phyloP scores from a whole-genome alignment of 139 green algal species.

The Nannochloris sp. region DNA sequence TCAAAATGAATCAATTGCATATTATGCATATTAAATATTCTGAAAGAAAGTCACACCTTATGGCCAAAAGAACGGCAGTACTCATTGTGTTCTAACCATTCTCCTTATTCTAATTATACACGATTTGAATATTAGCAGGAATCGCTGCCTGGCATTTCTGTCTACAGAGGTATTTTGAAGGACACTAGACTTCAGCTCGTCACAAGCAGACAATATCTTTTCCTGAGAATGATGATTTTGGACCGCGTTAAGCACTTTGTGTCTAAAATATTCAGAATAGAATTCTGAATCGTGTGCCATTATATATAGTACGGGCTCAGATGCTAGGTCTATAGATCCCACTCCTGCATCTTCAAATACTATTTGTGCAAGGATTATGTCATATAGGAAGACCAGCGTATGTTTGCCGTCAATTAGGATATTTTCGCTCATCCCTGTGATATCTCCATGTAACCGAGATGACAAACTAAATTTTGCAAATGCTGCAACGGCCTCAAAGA shows the following conservation, averaged over 20 bases:
- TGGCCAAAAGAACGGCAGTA: too few relatives aligned
- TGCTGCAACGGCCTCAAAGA: slow-evolving; percentile 30
- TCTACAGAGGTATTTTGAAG: too few relatives aligned
- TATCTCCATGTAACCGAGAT: slow-evolving; percentile 1
- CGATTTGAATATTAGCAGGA: too few relatives aligned
- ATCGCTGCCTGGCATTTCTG: too few relatives aligned
- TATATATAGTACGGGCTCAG: slow-evolving; percentile 51
- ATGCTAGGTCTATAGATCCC: slow-evolving; percentile 46
- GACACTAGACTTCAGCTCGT: too few relatives aligned
- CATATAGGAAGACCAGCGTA: slow-evolving; percentile 33
- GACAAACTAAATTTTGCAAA: slow-evolving; percentile 41
- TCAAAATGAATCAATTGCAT: too few relatives aligned
- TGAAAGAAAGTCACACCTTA: too few relatives aligned
- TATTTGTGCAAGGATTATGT: slow-evolving; percentile 36
- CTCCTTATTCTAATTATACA: too few relatives aligned
- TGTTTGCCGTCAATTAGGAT: not conserved
- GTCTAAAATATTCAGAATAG: not conserved
- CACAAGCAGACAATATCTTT: too few relatives aligned
- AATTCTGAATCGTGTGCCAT: not conserved
- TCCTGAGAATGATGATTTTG: too few relatives aligned
- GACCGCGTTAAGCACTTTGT: not conserved
- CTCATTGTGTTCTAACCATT: too few relatives aligned
- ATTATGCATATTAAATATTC: too few relatives aligned
- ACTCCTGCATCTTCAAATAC: slow-evolving; percentile 37
- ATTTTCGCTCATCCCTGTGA: not conserved